phyloP scores from a whole-genome alignment of 768 basidiomycete species.

The Asterophora parasitica region DNA sequence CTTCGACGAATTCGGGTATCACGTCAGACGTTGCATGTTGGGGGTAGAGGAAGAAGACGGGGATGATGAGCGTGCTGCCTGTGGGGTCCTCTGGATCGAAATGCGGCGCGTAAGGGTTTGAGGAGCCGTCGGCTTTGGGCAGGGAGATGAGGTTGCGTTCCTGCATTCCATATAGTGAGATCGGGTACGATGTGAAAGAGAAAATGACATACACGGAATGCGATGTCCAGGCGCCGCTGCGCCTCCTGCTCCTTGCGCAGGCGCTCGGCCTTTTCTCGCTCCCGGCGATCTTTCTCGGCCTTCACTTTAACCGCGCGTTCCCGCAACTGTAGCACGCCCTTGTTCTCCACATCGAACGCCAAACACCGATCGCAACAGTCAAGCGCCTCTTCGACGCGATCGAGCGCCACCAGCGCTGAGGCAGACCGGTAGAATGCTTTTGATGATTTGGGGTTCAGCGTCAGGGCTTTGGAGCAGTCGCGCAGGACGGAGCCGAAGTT shows the following conservation, averaged over 20 bases:
- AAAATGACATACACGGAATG: conserved; percentile 61
- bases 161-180: conserved; percentile 32
- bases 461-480: conserved; percentile 76
- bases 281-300: conserved; percentile 45
- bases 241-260: conserved; percentile 47
- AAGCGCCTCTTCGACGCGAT: conserved; percentile 72
- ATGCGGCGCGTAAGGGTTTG: conserved; percentile 56
- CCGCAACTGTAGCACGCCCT: conserved; percentile 44
- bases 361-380: conserved; percentile 78
- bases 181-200: background rate
- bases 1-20: conserved; percentile 80
- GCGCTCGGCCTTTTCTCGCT: conserved; percentile 45
- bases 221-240: conserved; percentile 47
- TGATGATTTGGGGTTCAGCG: conserved; percentile 54
- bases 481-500: conserved; percentile 85
- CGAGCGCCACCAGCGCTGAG: conserved; percentile 68
- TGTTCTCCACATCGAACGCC: conserved; percentile 52
- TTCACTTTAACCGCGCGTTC: conserved; percentile 43
- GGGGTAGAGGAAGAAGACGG: conserved; percentile 92
- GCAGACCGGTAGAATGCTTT: conserved; percentile 90
- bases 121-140: conserved; percentile 45
- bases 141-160: conserved; percentile 65
- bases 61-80: conserved; percentile 62
- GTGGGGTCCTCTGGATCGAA: conserved; percentile 65
- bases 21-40: conserved; percentile 86